These are phyloP conservation scores for Aspergillus pseudoterreus DNA, from an alignment of 2,329 filamentous ascomycete genomes.

Conservation along the genomic window DNA sequence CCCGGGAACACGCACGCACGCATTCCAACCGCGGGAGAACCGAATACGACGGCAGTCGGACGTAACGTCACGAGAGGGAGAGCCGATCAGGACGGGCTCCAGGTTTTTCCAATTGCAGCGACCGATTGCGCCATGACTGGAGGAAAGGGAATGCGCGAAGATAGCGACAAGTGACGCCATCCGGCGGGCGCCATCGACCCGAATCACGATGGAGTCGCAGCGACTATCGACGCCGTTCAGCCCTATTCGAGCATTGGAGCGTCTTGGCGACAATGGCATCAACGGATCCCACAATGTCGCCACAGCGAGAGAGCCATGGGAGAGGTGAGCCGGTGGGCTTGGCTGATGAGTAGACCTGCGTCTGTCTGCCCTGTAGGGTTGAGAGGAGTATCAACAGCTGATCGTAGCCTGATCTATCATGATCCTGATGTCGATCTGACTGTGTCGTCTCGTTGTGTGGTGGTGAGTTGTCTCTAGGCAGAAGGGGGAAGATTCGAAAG, in stretches of 20 bases:
- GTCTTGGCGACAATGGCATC: constrained; percentile 1
- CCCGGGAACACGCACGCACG: not conserved
- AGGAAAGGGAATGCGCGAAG: too few species aligned
- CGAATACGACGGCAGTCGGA: too few species aligned
- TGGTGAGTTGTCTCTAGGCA: too few species aligned
- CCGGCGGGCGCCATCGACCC: not conserved
- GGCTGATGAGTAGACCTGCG: not conserved
- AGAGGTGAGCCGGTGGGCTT: not conserved
- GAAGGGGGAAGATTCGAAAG: too few species aligned
- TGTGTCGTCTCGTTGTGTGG: too few species aligned
- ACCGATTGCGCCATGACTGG: not conserved
- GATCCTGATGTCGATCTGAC: too few species aligned
- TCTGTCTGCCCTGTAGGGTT: not conserved
- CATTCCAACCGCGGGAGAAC: not conserved
- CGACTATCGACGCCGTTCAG: not conserved
- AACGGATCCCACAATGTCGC: not conserved
- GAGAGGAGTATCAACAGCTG: not conserved
- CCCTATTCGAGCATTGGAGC: not conserved
- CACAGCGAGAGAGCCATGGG: not conserved
- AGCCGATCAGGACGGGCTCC: too few species aligned
- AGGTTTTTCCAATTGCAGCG: not conserved
- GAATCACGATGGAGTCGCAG: too few species aligned
- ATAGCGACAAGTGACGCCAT: not conserved
- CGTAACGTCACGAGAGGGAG: not conserved
- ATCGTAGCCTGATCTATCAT: too few species aligned